Base-by-base conservation (phyloP, 257 asterid species). In the Solanum sitiens region DNA sequence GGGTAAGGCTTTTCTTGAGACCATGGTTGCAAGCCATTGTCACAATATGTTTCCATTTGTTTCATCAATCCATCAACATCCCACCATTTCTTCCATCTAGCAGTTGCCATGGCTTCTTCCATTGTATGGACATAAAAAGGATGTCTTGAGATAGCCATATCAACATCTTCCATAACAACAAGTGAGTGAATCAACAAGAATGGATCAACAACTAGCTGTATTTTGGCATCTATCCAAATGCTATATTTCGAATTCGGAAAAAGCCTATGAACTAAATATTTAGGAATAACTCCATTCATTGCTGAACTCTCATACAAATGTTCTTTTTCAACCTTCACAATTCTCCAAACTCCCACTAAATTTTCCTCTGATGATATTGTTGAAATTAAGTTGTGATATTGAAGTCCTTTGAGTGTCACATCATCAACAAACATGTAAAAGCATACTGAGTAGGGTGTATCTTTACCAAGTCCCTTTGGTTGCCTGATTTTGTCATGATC, bases 71-170 rank as follows among this genome's bases (percentile, higher is more conserved):
- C 93, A 79, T 94, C 92, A 2, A 97, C 93, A 83, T 95, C 98
- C 97, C 93, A 89, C 99, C 99, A 97, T 87, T 97, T 97, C 89
- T 91, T 95, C 99, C 99, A 97, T 84, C 99, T 87, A 0, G 96
- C 96, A 33, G 99, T 97, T 3, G 99, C 98, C 92, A 92, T 88
- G 1, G 98, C 99, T 87, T 97, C 99, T 83, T 97, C 99, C 94
- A 97, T 88, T 0, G 99, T 93, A 72, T 97, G 98, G 68, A 92
- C 23, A 88, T 91, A 97, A 59, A 90, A 88, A 0, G 99, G 99
- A 88, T 97, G 99, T 56, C 88, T 94, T 0, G 99, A 95, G 8
- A 96, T 90, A 16, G 99, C 99, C 95, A 96, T 91, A 82, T 97
- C 99, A 39, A 91, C 95, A 79, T 90, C 86, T 88, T 95, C 97